These are phyloP conservation scores for Artemisia tridentata DNA, from an alignment of 129 eudicot genomes.

Conservation along the genomic window DNA sequence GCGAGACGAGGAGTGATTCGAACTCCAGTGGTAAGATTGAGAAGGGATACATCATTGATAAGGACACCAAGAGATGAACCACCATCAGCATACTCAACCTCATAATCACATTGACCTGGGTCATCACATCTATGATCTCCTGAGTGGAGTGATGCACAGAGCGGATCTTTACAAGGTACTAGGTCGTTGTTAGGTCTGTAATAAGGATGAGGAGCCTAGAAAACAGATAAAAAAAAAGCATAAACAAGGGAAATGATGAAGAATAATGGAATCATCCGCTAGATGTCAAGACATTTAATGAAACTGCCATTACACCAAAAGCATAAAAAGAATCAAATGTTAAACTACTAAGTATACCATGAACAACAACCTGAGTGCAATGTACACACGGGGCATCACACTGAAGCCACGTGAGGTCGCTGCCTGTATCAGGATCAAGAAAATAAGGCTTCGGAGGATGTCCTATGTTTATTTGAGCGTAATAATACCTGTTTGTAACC, in stretches of 20 bases:
- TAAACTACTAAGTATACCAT: constrained; percentile 20
- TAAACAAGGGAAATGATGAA: constrained; percentile 3
- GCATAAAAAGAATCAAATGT: constrained; percentile 3
- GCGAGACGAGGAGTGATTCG: constrained; percentile 64
- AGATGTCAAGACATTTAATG: too few relatives aligned
- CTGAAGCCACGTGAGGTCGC: constrained; percentile 97
- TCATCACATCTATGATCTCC: constrained; percentile 68
- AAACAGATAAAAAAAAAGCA: constrained; percentile 9
- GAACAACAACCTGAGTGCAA: constrained; percentile 66
- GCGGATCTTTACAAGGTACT: constrained; percentile 73
- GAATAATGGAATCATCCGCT: background rate
- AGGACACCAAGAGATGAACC: constrained; percentile 95
- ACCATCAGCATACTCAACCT: constrained; percentile 95
- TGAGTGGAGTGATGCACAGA: constrained; percentile 76
- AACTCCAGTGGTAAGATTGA: constrained; percentile 73
- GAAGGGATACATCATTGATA: constrained; percentile 56
- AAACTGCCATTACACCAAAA: background rate
- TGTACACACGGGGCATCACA: constrained; percentile 92
- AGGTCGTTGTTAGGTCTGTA: constrained; percentile 79
- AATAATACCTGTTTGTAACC: constrained; percentile 57
- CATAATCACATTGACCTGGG: constrained; percentile 87
- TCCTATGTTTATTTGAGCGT: constrained; percentile 67
- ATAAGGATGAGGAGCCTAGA: constrained; percentile 82
- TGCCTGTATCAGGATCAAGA: constrained; percentile 95
- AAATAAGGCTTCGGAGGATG: constrained; percentile 74